Evolutionary conservation across 164 flowering plant genomes (phyloP).

Genomic region (Stephania cephalantha): DNA sequence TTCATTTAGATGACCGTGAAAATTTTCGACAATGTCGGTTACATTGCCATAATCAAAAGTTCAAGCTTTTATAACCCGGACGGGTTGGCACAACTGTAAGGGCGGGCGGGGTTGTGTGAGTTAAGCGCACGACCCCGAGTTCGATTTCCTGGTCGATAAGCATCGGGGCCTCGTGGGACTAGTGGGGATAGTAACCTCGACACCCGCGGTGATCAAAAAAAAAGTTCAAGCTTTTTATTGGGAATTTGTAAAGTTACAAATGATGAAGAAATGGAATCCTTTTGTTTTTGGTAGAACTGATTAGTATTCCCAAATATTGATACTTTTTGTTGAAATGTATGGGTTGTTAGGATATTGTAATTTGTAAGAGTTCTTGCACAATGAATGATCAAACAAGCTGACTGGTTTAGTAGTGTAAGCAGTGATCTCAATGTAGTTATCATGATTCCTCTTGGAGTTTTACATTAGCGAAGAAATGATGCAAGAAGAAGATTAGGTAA

Average conservation of each 20-base stretch:
- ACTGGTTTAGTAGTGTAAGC: background rate
- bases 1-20: background rate
- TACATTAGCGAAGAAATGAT: background rate
- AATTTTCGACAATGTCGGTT: background rate
- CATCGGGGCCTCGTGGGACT: no score
- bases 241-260: no score
- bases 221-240: background rate
- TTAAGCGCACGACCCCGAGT: no score
- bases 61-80: background rate
- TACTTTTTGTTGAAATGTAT: background rate
- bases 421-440: background rate
- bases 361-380: background rate
- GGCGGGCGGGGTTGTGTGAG: no score
- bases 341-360: background rate
- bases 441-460: no score
- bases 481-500: no score
- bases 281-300: background rate
- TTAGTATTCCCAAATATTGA: background rate
- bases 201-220: no score
- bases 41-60: background rate
- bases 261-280: no score
- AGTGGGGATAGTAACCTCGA: no score
- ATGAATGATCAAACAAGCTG: background rate
- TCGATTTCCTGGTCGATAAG: no score
- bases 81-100: no score